Evolutionary conservation across 148 eudicot species (phyloP), one percentile per base, ranked within the genome.

Genomic region (Fagopyrum homotropicum): DNA sequence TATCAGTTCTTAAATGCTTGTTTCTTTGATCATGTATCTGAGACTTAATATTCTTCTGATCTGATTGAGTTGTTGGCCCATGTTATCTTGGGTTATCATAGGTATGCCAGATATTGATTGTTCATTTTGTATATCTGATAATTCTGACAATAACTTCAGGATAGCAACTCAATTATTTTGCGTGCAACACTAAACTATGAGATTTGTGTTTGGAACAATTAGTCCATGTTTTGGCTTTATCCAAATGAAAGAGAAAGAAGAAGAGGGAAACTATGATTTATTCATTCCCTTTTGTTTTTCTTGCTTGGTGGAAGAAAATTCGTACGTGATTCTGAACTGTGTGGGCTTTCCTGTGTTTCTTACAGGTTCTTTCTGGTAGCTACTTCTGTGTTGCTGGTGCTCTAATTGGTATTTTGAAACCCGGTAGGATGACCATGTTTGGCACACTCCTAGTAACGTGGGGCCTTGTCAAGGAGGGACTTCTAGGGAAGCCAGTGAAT

Each of bases 341-440:
- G 29, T 15, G 15, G 47, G 6, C 14, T 72, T 70, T 72, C 16
- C 72, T 72, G 63, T 68, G 49, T 60, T 17, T 19, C 69, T 9
- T 69, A 30, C 83, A 95, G 99, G 99, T 95, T 79, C 93, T 95
- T 81, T 92, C 92, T 45, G 99, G 99, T 35, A 95, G 99, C 84
- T 95, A 90, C 82, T 95, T 95, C 80, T 83, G 90, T 66, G 97
- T 95, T 52, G 97, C 99, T 7, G 99, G 97, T 57, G 90, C 93
- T 17, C 43, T 90, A 8, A 81, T 95, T 46, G 92, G 92, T 70
- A 3, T 92, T 8, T 56, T 92, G 52, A 95, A 92, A 83, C 89
- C 96, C 2, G 93, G 97, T 63, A 89, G 98, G 76, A 95, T 95
- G 98, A 95, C 93, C 91, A 92, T 95, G 98, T 95, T 92, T 72